Conservation (phyloP, 805 yeast genomes). For the Myxozyma vanderwaltii region DNA sequence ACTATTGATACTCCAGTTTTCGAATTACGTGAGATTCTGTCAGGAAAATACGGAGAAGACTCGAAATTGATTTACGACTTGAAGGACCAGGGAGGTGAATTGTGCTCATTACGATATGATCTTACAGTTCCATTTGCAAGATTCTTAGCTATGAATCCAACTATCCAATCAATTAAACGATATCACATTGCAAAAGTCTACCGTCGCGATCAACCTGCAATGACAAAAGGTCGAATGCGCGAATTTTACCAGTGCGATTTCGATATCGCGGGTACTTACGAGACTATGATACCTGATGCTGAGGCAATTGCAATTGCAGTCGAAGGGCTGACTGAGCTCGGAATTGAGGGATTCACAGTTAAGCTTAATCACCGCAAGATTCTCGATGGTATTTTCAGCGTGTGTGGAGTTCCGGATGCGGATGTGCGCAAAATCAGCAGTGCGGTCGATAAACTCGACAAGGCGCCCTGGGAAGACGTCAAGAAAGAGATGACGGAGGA, state of each 20-base stretch:
- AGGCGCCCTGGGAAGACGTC: constrained; percentile 93
- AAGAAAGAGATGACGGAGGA: constrained; percentile 89
- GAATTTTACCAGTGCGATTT: constrained; percentile 99
- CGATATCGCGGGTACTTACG: constrained; percentile 92
- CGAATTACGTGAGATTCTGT: constrained; percentile 89
- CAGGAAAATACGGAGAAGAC: constrained; percentile 99
- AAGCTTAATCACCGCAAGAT: constrained; percentile 95
- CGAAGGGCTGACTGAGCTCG: constrained; percentile 81
- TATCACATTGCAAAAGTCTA: constrained; percentile 98
- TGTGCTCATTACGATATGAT: constrained; percentile 93
- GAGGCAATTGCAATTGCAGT: constrained; percentile 80
- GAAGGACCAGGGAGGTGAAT: constrained; percentile 98
- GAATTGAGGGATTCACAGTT: constrained; percentile 85
- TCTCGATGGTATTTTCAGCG: constrained; percentile 91
- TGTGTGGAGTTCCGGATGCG: constrained; percentile 90
- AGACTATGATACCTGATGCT: constrained; percentile 94
- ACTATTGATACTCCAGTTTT: constrained; percentile 98
- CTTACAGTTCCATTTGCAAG: constrained; percentile 98
- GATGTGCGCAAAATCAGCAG: constrained; percentile 91
- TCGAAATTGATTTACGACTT: constrained; percentile 93
- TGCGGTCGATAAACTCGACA: constrained; percentile 96
- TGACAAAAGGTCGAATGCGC: constrained; percentile 99
- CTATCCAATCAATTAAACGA: constrained; percentile 84
- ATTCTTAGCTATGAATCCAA: constrained; percentile 88
- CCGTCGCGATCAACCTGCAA: constrained; percentile 99